Percentiles rank a stretch among this genome's conserved stretches.
These are phyloP conservation scores for Nitzschia sp. DNA, from an alignment of 108 stramenopile species.

Conservation along the genomic window DNA sequence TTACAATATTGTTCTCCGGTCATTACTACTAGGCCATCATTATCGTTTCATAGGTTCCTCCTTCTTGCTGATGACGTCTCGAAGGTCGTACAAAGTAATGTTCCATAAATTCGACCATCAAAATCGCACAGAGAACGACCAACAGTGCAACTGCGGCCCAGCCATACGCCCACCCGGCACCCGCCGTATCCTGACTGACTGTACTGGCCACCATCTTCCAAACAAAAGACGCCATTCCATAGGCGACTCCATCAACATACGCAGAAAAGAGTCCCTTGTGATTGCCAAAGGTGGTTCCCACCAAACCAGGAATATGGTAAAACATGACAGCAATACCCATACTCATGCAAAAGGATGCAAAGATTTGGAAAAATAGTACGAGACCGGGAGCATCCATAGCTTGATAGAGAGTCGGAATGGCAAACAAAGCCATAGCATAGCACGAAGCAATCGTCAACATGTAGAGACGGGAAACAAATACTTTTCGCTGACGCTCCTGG, in stretches of 20 bases:
- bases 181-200: conserved; percentile 52
- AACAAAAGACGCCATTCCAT: conserved; percentile 58
- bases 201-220: conserved; percentile 72
- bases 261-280: conserved; percentile 72
- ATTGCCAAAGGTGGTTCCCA: conserved; percentile 69
- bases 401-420: conserved; percentile 53
- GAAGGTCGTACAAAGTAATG: conserved; percentile 62
- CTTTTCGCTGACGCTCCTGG: conserved; percentile 58
- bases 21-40: conserved; percentile 54
- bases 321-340: conserved; percentile 75
- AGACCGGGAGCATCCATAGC: conserved; percentile 56
- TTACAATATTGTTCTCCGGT: no score
- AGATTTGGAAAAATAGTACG: conserved; percentile 64
- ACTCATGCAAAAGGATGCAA: conserved; percentile 56
- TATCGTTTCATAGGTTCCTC: conserved; percentile 60
- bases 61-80: conserved; percentile 2
- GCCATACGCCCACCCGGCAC: conserved; percentile 81
- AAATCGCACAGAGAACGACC: conserved; percentile 63
- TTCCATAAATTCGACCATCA: conserved; percentile 85
- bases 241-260: conserved; percentile 80
- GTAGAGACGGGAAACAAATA: conserved; percentile 68
- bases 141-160: conserved; percentile 83
- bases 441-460: conserved; percentile 67
- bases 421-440: conserved; percentile 68
- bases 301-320: conserved; percentile 79